phyloP scores from a whole-genome alignment of 345 rosid genomes.

The Murraya paniculata region DNA sequence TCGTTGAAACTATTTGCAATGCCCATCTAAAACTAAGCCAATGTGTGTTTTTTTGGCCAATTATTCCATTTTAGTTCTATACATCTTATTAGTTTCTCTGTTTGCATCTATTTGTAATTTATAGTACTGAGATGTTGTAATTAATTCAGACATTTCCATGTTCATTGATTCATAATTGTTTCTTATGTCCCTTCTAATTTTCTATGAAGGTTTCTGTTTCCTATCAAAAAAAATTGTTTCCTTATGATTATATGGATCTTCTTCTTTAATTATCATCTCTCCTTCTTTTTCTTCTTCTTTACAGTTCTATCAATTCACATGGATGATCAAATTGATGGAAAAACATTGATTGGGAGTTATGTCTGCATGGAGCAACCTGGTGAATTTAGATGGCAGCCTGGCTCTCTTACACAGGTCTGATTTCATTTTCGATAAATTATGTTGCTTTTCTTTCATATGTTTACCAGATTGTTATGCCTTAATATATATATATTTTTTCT shows the following conservation, averaged over 20 bases:
- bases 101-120: constrained; percentile 1
- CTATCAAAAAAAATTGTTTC: not conserved
- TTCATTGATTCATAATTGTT: not conserved
- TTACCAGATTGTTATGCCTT: not conserved
- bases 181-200: not conserved
- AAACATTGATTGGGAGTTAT: constrained; percentile 85
- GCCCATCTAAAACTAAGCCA: not conserved
- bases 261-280: constrained; percentile 1
- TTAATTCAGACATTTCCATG: not conserved
- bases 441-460: constrained; percentile 13
- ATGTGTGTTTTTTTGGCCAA: not conserved
- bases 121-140: not conserved
- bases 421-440: constrained; percentile 3
- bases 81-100: not conserved
- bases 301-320: constrained; percentile 76
- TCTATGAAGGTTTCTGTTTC: no score
- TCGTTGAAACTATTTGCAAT: not conserved
- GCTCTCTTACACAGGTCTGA: constrained; percentile 90
- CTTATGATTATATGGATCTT: not conserved
- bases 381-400: constrained; percentile 97
- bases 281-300: not conserved
- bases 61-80: not conserved
- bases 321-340: constrained; percentile 99
- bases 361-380: constrained; percentile 96
- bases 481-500: not conserved